Percentiles rank a stretch among this genome's conserved stretches.
These are phyloP conservation scores for Triangularia setosa DNA, from an alignment of 2,329 filamentous ascomycete genomes.

Conservation along the genomic window DNA sequence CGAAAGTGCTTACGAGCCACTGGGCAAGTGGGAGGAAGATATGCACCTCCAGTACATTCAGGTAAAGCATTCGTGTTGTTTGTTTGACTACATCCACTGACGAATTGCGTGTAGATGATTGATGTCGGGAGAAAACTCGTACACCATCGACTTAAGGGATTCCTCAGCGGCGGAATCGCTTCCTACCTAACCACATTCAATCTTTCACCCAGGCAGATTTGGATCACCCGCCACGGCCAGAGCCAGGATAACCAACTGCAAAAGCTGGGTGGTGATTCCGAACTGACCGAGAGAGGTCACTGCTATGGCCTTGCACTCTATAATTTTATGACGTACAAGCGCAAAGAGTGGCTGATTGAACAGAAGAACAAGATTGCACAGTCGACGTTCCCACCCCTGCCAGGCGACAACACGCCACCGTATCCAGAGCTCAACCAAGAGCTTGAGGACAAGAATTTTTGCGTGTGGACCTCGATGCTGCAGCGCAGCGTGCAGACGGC, in stretches of 20 bases:
- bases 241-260: constrained; percentile 82
- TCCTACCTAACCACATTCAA: constrained; percentile 98
- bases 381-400: constrained; percentile 80
- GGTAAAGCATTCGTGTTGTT: constrained; percentile 34
- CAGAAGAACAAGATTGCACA: constrained; percentile 74
- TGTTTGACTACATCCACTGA: not conserved
- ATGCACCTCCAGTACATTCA: constrained; percentile 92
- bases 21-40: constrained; percentile 87
- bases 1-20: constrained; percentile 86
- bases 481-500: constrained; percentile 84
- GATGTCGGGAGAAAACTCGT: constrained; percentile 95
- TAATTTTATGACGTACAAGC: constrained; percentile 77
- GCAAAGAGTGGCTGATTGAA: constrained; percentile 75
- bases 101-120: constrained; percentile 62
- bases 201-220: constrained; percentile 89
- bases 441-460: constrained; percentile 81
- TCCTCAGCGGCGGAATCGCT: constrained; percentile 85
- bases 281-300: constrained; percentile 74
- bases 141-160: constrained; percentile 84
- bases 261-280: constrained; percentile 87
- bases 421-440: constrained; percentile 79
- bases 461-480: constrained; percentile 98
- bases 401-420: constrained; percentile 89
- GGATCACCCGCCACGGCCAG: constrained; percentile 95
- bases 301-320: constrained; percentile 77